Evolutionary conservation across 306 rosid species (phyloP).

Genomic region (Acmispon strigosus): DNA sequence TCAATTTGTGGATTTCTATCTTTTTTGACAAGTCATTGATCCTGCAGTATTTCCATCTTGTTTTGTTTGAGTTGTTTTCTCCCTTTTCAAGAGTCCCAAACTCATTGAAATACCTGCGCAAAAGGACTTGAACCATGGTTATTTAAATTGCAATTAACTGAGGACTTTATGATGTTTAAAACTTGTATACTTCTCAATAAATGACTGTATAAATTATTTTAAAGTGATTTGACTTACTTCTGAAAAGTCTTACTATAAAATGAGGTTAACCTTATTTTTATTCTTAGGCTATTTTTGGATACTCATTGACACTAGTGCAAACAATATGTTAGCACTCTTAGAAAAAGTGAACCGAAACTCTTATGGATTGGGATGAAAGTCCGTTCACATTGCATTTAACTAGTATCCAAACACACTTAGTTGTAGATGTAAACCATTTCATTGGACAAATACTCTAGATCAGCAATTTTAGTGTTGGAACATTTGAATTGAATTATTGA

Average conservation of each 20-base stretch:
- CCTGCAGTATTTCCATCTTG: background rate
- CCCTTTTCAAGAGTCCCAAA: background rate
- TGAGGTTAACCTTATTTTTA: background rate
- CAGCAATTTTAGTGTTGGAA: too few species aligned
- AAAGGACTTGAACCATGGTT: slow-evolving; percentile 1
- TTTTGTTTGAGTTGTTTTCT: slow-evolving; percentile 2
- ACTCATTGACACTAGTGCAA: too few species aligned
- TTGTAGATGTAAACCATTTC: background rate
- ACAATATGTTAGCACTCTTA: too few species aligned
- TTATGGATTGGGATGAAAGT: too few species aligned
- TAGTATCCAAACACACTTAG: background rate
- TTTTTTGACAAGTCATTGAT: background rate
- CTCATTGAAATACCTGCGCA: background rate
- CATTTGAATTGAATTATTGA: background rate
- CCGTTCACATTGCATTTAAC: too few species aligned
- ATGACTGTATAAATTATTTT: background rate
- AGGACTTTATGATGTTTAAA: slow-evolving; percentile 1
- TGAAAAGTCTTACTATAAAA: background rate
- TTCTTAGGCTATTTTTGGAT: background rate
- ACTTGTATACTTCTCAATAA: background rate
- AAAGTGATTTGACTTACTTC: too few species aligned
- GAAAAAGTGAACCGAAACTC: too few species aligned
- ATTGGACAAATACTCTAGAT: background rate
- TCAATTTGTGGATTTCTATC: background rate
- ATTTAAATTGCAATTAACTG: background rate